Conservation (phyloP, 805 yeast species). For the Candida verbasci region DNA sequence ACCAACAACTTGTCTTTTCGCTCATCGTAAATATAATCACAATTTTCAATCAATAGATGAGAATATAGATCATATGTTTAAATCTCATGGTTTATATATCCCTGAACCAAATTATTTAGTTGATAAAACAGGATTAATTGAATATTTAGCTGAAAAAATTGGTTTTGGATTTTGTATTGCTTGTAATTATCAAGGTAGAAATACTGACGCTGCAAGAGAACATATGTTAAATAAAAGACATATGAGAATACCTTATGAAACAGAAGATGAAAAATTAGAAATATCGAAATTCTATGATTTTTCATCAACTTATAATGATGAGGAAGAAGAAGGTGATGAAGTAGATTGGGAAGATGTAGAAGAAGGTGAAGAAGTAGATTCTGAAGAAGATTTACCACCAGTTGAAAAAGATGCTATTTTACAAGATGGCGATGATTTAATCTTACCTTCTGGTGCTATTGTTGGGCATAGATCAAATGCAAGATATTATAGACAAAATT, state of each 20-base stretch:
- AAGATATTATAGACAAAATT: conserved; percentile 40
- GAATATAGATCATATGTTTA: conserved; percentile 68
- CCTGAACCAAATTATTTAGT: conserved; percentile 74
- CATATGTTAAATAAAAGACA: conserved; percentile 87
- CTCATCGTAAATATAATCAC: conserved; percentile 33
- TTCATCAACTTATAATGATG: conserved; percentile 50
- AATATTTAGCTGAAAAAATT: conserved; percentile 72
- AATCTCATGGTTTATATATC: conserved; percentile 75
- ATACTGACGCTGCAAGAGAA: conserved; percentile 80
- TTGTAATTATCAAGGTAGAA: conserved; percentile 81
- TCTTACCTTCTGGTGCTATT: conserved; percentile 39
- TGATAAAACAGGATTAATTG: conserved; percentile 69
- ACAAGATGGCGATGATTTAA: conserved; percentile 35
- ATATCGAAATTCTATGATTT: conserved; percentile 84
- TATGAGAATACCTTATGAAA: conserved; percentile 83
- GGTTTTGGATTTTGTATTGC: conserved; percentile 80
- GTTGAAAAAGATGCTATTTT: conserved; percentile 24
- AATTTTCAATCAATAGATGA: conserved; percentile 36
- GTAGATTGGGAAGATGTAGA: conserved; percentile 28
- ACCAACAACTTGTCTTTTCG: conserved; percentile 47
- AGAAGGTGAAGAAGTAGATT: conserved; percentile 13
- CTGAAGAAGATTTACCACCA: conserved; percentile 25
- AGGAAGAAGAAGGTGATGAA: conserved; percentile 19
- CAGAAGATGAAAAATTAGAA: conserved; percentile 69
- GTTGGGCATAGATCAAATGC: conserved; percentile 41